phyloP scores from a whole-genome alignment of 2,329 filamentous ascomycete genomes.

The Tolypocladium sp. region DNA sequence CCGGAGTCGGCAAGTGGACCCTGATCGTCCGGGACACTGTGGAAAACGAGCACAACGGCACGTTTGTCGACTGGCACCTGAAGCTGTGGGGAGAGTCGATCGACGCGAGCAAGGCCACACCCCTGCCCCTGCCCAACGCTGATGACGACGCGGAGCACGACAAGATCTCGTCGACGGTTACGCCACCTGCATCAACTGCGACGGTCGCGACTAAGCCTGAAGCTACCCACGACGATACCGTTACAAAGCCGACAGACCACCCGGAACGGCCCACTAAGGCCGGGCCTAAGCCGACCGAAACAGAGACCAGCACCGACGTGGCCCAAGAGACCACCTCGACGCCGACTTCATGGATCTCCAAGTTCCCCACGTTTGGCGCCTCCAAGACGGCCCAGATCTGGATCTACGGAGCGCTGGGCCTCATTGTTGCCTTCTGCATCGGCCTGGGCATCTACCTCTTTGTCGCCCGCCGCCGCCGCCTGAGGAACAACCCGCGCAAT shows the following conservation, averaged over 20 bases:
- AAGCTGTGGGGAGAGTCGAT: conserved; percentile 89
- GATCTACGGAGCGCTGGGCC: conserved; percentile 81
- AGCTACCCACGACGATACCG: conserved; percentile 32
- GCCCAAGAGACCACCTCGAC: conserved; percentile 29
- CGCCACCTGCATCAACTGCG: conserved; percentile 13
- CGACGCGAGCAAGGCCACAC: conserved; percentile 61
- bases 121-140: conserved; percentile 73
- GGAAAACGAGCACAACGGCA: conserved; percentile 67
- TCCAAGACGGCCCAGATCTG: conserved; percentile 82
- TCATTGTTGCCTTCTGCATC: conserved; percentile 77
- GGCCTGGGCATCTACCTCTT: conserved; percentile 77
- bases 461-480: conserved; percentile 66
- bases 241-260: conserved; percentile 49
- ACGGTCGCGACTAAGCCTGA: conserved; percentile 39
- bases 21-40: conserved; percentile 79
- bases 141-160: conserved; percentile 79
- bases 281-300: conserved; percentile 21
- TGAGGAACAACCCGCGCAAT: conserved; percentile 65
- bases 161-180: conserved; percentile 47
- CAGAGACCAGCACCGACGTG: conserved; percentile 17
- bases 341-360: conserved; percentile 71
- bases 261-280: conserved; percentile 53
- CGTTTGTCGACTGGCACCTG: conserved; percentile 83
- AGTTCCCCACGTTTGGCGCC: conserved; percentile 83
- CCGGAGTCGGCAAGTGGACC: conserved; percentile 81